Percentiles rank a stretch among this genome's conserved stretches.
These are phyloP conservation scores for Chondrostereum purpureum DNA, from an alignment of 1,284 basidiomycete genomes.

Conservation along the genomic window DNA sequence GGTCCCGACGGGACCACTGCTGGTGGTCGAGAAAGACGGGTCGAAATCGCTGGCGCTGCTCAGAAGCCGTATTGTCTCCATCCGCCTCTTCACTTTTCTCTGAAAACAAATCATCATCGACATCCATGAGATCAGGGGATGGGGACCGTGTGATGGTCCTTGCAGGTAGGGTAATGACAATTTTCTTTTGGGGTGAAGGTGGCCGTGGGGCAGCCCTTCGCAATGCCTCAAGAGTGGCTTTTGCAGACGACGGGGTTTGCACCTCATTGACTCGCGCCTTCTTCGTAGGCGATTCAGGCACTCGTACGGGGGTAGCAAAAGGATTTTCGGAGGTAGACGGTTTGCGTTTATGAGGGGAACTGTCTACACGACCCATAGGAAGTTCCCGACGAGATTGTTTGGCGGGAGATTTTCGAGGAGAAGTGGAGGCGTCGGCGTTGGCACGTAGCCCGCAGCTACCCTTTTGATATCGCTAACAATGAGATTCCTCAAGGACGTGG, in stretches of 20 bases:
- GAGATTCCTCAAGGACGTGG: neutral
- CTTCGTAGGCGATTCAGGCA: constrained; percentile 1
- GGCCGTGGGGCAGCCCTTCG: neutral
- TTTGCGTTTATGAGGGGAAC: constrained; percentile 7
- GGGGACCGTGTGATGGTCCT: too few relatives aligned
- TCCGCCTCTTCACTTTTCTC: constrained; percentile 2
- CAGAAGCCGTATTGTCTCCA: constrained; percentile 5
- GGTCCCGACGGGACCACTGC: constrained; percentile 17
- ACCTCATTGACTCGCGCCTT: neutral
- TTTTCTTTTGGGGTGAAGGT: constrained; percentile 2
- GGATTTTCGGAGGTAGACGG: neutral
- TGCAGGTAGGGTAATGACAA: too few relatives aligned
- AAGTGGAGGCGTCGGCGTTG: constrained; percentile 5
- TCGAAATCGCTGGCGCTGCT: constrained; percentile 15
- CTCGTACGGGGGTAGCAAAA: neutral
- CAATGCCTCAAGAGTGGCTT: neutral
- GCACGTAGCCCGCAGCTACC: neutral
- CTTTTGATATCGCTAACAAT: neutral
- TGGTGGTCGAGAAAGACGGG: constrained; percentile 19
- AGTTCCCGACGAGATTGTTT: constrained; percentile 8
- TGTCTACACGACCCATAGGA: constrained; percentile 6
- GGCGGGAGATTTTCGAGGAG: constrained; percentile 10
- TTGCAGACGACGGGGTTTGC: neutral
- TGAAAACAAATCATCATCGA: too few relatives aligned
- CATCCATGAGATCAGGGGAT: too few relatives aligned